Conservation (phyloP, 2,329 filamentous ascomycete genomes). For the Chrysoporthe deuterocubensis region DNA sequence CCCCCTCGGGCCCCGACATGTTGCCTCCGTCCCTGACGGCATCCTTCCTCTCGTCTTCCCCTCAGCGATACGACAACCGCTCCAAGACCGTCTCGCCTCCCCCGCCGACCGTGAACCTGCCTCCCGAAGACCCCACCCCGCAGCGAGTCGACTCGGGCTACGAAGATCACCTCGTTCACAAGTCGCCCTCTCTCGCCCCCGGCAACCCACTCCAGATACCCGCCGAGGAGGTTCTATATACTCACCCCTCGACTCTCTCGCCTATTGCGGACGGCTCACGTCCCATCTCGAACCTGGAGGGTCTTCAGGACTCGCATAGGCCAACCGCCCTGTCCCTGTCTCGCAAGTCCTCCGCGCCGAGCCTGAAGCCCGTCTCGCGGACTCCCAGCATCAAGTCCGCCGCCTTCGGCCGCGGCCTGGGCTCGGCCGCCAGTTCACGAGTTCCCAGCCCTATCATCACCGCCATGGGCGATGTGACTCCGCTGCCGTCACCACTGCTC, state of each 20-base stretch:
- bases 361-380: slow-evolving; percentile 57
- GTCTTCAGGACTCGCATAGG: slow-evolving; percentile 31
- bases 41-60: slow-evolving; percentile 22
- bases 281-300: slow-evolving; percentile 21
- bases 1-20: slow-evolving; percentile 23
- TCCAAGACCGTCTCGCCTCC: slow-evolving; percentile 39
- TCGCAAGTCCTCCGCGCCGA: slow-evolving; percentile 48
- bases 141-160: slow-evolving; percentile 24
- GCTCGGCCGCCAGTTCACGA: slow-evolving; percentile 66
- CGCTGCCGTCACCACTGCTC: slow-evolving; percentile 75
- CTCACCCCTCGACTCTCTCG: slow-evolving; percentile 30
- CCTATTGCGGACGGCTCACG: slow-evolving; percentile 29
- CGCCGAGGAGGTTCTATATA: slow-evolving; percentile 29
- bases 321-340: slow-evolving; percentile 38
- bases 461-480: slow-evolving; percentile 78
- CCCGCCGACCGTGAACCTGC: slow-evolving; percentile 33
- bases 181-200: slow-evolving; percentile 22
- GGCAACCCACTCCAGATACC: slow-evolving; percentile 29
- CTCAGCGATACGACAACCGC: slow-evolving; percentile 31
- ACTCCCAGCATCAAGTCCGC: slow-evolving; percentile 64
- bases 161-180: slow-evolving; percentile 27
- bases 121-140: slow-evolving; percentile 27
- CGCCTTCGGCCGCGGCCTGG: slow-evolving; percentile 54
- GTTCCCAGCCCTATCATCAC: slow-evolving; percentile 75
- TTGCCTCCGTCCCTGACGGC: slow-evolving; percentile 24